Evolutionary conservation across 164 flowering plant genomes (phyloP).

Genomic region (Vitis rupestris): DNA sequence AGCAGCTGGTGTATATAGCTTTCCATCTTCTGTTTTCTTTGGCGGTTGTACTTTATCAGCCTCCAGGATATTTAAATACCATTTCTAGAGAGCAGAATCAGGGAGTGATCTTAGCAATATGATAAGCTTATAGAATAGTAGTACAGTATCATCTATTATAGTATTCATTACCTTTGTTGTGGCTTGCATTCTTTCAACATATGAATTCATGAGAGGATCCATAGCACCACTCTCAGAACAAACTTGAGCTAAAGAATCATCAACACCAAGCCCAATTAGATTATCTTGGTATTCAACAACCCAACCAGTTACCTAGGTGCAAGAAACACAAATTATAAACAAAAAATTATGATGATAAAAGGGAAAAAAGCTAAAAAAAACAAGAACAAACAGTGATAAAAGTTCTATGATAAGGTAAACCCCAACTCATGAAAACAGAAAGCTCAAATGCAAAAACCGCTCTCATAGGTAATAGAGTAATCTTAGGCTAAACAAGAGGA

Average conservation of each 20-base stretch:
- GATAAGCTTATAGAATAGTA: neutral
- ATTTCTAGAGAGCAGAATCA: constrained; percentile 54
- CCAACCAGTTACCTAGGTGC: constrained; percentile 90
- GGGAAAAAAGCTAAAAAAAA: neutral
- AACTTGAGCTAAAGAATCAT: constrained; percentile 97
- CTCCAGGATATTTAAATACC: constrained; percentile 93
- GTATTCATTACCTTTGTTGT: constrained; percentile 67
- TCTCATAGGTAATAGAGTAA: no score
- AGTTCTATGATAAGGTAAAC: no score
- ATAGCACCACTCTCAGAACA: constrained; percentile 99
- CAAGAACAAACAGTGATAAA: neutral
- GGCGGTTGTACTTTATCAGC: constrained; percentile 94
- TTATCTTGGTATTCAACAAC: constrained; percentile 97
- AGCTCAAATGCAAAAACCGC: no score
- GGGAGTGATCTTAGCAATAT: neutral
- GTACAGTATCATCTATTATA: neutral
- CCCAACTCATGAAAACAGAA: no score
- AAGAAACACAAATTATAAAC: constrained; percentile 3
- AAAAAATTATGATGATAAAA: neutral
- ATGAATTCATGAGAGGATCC: constrained; percentile 99
- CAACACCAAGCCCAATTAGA: constrained; percentile 94
- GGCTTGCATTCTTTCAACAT: constrained; percentile 99
- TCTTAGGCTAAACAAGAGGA: no score
- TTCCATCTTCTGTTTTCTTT: constrained; percentile 91
- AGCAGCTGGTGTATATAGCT: constrained; percentile 95